phyloP scores from a whole-genome alignment of 1,284 basidiomycete genomes.

The Fomitiporia mediterranea region DNA sequence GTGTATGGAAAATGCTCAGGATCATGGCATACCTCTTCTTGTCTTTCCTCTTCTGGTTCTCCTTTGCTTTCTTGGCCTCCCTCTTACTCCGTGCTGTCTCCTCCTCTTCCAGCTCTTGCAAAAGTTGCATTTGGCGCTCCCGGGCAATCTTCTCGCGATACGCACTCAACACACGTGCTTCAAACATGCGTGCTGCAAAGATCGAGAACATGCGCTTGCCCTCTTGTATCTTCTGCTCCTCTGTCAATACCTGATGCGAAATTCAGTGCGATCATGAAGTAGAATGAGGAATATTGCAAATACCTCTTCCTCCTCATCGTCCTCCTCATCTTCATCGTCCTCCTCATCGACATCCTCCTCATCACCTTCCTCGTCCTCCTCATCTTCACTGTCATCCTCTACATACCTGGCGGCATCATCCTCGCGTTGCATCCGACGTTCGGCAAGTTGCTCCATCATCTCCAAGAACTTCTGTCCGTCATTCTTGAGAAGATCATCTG shows the following conservation, averaged over 20 bases:
- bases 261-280: constrained; percentile 8
- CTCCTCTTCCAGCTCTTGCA: constrained; percentile 89
- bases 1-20: constrained; percentile 19
- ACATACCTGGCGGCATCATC: constrained; percentile 82
- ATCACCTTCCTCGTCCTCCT: constrained; percentile 47
- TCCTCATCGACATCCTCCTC: constrained; percentile 42
- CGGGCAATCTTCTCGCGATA: constrained; percentile 92
- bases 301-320: constrained; percentile 39
- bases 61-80: constrained; percentile 83
- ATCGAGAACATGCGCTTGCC: constrained; percentile 99
- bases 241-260: constrained; percentile 57
- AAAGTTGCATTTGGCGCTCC: constrained; percentile 81
- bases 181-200: constrained; percentile 99
- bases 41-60: constrained; percentile 99
- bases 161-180: constrained; percentile 92
- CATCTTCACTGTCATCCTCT: constrained; percentile 49
- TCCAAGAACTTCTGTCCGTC: constrained; percentile 98
- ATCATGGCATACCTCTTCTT: constrained; percentile 71
- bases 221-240: constrained; percentile 96
- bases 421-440: constrained; percentile 89
- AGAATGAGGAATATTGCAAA: constrained; percentile 17
- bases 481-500: constrained; percentile 97
- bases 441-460: constrained; percentile 99
- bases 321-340: constrained; percentile 39
- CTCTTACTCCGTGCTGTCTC: constrained; percentile 74